These are phyloP conservation scores for Rhizoclosmatium globosum DNA, from an alignment of 192 early-diverging fungal species.

Conservation along the genomic window DNA sequence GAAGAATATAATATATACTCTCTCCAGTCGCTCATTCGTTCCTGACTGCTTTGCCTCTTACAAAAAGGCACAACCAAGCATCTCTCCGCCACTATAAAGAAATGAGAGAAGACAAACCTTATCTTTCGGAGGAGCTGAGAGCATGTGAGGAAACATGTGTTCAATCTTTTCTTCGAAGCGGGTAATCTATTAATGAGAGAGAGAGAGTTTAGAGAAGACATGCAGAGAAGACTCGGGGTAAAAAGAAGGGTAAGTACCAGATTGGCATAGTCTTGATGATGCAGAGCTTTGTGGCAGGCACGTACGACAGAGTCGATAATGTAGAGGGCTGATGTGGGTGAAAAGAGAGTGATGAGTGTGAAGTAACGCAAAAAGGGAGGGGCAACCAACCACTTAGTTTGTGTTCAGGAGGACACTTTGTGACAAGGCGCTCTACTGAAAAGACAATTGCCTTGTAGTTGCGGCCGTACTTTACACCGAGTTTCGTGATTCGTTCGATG, in stretches of 20 bases:
- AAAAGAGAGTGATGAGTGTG: background rate
- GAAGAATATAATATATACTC: no score
- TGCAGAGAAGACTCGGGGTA: background rate
- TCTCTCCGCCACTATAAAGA: background rate
- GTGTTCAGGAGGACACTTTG: slow-evolving; percentile 54
- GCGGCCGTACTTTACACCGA: slow-evolving; percentile 56
- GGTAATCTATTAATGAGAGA: slow-evolving; percentile 1
- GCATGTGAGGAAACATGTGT: slow-evolving; percentile 48
- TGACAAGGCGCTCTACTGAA: slow-evolving; percentile 56
- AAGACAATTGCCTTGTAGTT: slow-evolving; percentile 56
- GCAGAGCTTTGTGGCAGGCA: slow-evolving; percentile 45
- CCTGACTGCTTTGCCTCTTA: no score
- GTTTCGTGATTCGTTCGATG: slow-evolving; percentile 56
- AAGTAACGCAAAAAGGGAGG: background rate
- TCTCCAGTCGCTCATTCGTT: no score
- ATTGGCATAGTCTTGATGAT: slow-evolving; percentile 25
- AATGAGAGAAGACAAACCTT: slow-evolving; percentile 42
- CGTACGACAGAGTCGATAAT: slow-evolving; percentile 59
- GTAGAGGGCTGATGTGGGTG: slow-evolving; percentile 41
- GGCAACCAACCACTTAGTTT: slow-evolving; percentile 49
- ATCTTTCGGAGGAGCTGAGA: slow-evolving; percentile 53
- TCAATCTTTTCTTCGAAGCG: slow-evolving; percentile 61
- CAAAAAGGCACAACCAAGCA: background rate
- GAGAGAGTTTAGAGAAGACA: background rate
- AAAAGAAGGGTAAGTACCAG: background rate